Conservation (phyloP, 2,329 filamentous ascomycete genomes). For the Sporothrix brasiliensis region DNA sequence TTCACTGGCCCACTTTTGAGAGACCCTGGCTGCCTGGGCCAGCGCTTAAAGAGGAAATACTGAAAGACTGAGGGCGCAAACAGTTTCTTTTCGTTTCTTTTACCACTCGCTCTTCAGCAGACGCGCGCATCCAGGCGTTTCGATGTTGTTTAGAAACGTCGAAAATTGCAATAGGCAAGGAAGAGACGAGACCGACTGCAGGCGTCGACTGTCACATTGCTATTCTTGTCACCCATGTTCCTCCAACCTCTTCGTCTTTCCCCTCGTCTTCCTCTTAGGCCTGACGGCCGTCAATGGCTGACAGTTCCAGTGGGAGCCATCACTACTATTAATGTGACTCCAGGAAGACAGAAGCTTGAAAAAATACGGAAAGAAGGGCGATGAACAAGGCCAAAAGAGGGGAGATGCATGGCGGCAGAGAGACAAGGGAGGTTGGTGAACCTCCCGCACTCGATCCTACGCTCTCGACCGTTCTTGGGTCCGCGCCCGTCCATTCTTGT, state of each 20-base stretch:
- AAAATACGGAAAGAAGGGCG: not conserved
- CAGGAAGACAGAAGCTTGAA: not conserved
- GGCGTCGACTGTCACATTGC: not conserved
- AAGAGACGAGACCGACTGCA: not conserved
- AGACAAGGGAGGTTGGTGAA: not conserved
- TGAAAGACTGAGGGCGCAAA: not conserved
- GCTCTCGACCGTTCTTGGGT: not conserved
- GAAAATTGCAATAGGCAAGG: not conserved
- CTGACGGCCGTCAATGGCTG: constrained; percentile 1
- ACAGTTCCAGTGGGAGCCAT: not conserved
- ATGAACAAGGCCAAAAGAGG: not conserved
- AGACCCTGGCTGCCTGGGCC: constrained; percentile 6
- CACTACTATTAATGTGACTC: constrained; percentile 17
- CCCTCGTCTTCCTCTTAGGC: not conserved
- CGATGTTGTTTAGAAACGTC: constrained; percentile 10
- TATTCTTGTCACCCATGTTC: not conserved
- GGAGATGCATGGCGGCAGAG: constrained; percentile 25
- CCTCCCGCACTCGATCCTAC: not conserved
- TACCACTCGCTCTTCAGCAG: not conserved
- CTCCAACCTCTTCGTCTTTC: not conserved
- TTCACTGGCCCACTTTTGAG: not conserved
- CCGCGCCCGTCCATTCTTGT: constrained; percentile 23
- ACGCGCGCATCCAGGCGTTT: constrained; percentile 19
- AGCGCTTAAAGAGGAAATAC: constrained; percentile 19
- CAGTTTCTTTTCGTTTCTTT: not conserved